Conservation (phyloP, 257 asterid species). For the Ehretia macrophylla region DNA sequence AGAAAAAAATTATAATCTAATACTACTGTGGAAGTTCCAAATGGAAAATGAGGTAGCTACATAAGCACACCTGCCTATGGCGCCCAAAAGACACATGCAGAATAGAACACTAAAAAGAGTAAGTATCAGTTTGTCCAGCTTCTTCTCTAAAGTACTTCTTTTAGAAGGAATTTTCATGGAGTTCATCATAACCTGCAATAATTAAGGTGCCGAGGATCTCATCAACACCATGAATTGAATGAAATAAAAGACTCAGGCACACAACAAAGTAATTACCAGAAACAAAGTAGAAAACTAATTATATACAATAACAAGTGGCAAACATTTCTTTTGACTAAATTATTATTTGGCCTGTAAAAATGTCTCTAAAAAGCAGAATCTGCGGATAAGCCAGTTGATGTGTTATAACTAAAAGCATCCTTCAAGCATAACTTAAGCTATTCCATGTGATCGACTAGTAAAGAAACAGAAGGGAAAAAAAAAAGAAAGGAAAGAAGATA, state of each 20-base stretch:
- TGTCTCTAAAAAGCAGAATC: too few relatives aligned
- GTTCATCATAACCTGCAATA: slow-evolving; percentile 97
- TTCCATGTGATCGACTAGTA: neutral
- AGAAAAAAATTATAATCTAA: neutral
- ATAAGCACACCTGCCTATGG: slow-evolving; percentile 91
- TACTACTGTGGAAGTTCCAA: slow-evolving; percentile 10
- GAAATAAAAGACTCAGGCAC: too few relatives aligned
- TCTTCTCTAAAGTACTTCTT: slow-evolving; percentile 95
- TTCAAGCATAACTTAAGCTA: too few relatives aligned
- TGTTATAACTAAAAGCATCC: too few relatives aligned
- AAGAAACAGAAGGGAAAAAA: neutral
- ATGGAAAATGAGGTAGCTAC: slow-evolving; percentile 16
- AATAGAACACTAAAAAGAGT: slow-evolving; percentile 76
- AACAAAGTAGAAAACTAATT: neutral
- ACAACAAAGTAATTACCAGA: neutral
- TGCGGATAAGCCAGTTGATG: too few relatives aligned
- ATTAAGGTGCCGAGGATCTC: slow-evolving; percentile 6
- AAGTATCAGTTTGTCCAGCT: slow-evolving; percentile 95
- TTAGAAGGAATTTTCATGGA: slow-evolving; percentile 99
- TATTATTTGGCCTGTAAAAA: neutral
- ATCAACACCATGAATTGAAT: neutral
- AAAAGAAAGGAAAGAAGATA: neutral
- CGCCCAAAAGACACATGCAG: slow-evolving; percentile 96
- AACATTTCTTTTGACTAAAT: neutral
- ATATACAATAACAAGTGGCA: neutral